Evolutionary conservation across 805 yeast species (phyloP).

Genomic region (Candida gorgasii): DNA sequence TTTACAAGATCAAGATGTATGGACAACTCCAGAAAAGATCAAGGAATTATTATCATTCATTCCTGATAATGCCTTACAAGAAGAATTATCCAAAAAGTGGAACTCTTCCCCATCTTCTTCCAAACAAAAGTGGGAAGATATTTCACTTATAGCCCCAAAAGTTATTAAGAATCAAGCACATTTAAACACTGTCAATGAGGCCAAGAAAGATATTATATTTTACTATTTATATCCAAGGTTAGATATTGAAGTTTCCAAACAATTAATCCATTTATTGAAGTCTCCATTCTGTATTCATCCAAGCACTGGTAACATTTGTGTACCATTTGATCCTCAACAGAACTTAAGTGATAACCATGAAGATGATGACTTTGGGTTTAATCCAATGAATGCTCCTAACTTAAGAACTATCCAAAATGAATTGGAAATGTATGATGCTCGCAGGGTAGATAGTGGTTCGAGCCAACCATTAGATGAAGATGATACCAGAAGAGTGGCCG

Average conservation of each 20-base stretch:
- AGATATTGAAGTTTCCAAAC: conserved; percentile 90
- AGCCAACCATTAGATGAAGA: conserved; percentile 23
- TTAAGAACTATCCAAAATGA: conserved; percentile 64
- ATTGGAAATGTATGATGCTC: conserved; percentile 51
- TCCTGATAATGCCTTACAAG: conserved; percentile 59
- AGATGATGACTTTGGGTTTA: conserved; percentile 56
- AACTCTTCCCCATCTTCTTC: conserved; percentile 37
- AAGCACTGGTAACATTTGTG: conserved; percentile 92
- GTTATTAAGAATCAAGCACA: conserved; percentile 47
- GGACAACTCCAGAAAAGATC: conserved; percentile 58
- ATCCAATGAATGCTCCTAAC: conserved; percentile 81
- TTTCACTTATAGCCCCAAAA: conserved; percentile 52
- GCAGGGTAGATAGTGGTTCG: conserved; percentile 29
- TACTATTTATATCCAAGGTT: conserved; percentile 85
- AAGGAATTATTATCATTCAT: conserved; percentile 60
- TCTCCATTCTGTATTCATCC: conserved; percentile 98
- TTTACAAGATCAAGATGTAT: conserved; percentile 83
- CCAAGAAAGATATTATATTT: conserved; percentile 79
- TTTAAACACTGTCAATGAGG: conserved; percentile 56
- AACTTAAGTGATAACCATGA: conserved; percentile 33
- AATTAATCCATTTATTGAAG: conserved; percentile 86
- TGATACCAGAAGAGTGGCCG: conserved; percentile 27
- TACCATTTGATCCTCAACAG: conserved; percentile 65
- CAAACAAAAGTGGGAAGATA: conserved; percentile 78
- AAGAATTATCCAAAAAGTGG: conserved; percentile 63